Evolutionary conservation across 1,139 yeast genomes (phyloP), one percentile per base, ranked within the genome.

Genomic region (Taiozyma sp.): DNA sequence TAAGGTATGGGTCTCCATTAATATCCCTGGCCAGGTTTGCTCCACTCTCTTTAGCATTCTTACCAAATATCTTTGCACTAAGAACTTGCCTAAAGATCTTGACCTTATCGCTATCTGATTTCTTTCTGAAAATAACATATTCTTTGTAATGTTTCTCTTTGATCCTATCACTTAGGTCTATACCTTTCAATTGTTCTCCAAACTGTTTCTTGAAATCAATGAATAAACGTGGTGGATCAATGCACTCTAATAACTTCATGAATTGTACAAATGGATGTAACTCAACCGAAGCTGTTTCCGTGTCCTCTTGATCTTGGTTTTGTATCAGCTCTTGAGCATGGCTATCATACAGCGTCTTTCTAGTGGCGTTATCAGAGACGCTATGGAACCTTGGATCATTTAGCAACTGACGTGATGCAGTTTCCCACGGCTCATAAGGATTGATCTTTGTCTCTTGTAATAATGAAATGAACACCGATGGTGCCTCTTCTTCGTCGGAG

Each of bases 351-450:
- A 70, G 60, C 0, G 62, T 66, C 43, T 63, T 64, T 44, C 82
- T 63, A 35, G 59, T 63, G 40, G 57, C 57, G 45, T 70, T 68
- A 16, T 65, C 59, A 35, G 70, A 75, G 37, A 75, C 52, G 9
- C 56, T 61, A 42, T 66, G 64, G 58, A 70, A 79, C 26, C 73
- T 60, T 1, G 74, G 71, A 47, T 75, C 76, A 32, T 66, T 56
- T 1, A 72, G 59, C 2, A 80, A 56, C 43, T 67, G 68, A 7
- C 64, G 60, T n/a, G 70, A 63, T 56, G 77, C 82, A 0, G 65
- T 59, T 42, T 76, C 80, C 79, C 81, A 80, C 0, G 76, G 60
- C 4, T 74, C 66, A 52, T 59, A 75, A 1, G 79, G 76, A 52
- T 76, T 71, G 4, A 74, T 53, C 0, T 59, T 29, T 5, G 52